Base-by-base conservation (phyloP, 495 filamentous ascomycete genomes). In the Neurospora intermedia region DNA sequence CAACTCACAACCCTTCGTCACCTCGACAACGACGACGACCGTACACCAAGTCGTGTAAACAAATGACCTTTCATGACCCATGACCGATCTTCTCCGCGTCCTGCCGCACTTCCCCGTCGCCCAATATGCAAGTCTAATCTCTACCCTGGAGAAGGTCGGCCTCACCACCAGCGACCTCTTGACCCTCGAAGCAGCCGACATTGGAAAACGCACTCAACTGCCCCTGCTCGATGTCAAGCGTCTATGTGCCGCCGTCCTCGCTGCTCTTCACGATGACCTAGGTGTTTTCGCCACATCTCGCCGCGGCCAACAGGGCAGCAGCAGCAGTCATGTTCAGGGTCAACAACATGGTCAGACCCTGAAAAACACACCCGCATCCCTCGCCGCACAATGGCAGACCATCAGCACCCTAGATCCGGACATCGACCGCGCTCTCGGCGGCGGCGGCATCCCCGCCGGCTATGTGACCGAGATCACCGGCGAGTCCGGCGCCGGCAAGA, bases 401-500 rank as follows among this genome's bases (percentile, higher is more conserved):
- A 93, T 98, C 81, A 97, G 92, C 83, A 95, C 93, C 7, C 84
- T 95, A 27, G 93, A 97, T 81, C 84, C 88, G 42, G 78, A 80
- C 13, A 83, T 99, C 16, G 94, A 99, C 85, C 81, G 78, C 13
- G 87, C 91, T 5, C 85, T 99, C 40, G 89, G 87, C 75, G 96
- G 96, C 70, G 27, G 27, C 0, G 96, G 96, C n/a, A 88, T 99
- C 54, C 92, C 91, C 2, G 86, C 89, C 3, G 91, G 92, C 54
- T 91, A 93, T 80, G 84, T 99, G 75, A 95, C 93, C 23, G 96
- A 99, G 77, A 85, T 99, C 71, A 94, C 93, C 4, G 96, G 96
- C 45, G 96, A 98, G 83, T 97, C 93, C 81, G 96, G 94, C 77
- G 91, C 92, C 76, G 96, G 96, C 78, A 99, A 99, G 85, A 98